These are phyloP conservation scores for Pseudogymnoascus sp. DNA, from an alignment of 2,329 filamentous ascomycete species.

Conservation along the genomic window DNA sequence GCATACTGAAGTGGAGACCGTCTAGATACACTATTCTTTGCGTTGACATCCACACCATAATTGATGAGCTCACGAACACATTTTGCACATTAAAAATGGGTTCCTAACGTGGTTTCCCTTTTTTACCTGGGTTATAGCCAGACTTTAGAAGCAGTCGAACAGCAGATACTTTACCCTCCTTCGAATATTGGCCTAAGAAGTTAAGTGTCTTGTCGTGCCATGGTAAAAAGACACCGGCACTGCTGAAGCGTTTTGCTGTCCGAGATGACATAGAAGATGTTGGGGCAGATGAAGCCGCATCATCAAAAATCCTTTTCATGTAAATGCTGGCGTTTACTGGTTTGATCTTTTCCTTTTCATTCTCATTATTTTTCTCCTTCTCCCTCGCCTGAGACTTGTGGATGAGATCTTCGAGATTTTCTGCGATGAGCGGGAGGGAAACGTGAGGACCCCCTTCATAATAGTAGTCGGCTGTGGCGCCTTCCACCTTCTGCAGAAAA, in stretches of 20 bases:
- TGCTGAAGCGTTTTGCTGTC: conserved; percentile 10
- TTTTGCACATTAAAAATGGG: conserved; percentile 12
- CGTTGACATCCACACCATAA: conserved; percentile 10
- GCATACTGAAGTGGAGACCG: conserved; percentile 12
- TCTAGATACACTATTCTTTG: neutral
- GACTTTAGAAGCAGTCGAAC: conserved; percentile 2
- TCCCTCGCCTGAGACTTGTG: neutral
- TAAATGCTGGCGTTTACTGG: conserved; percentile 11
- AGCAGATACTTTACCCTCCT: conserved; percentile 5
- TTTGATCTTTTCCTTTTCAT: neutral
- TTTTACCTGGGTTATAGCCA: conserved; percentile 11
- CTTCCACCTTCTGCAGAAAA: conserved; percentile 1
- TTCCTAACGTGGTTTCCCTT: conserved; percentile 4
- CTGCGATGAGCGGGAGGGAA: neutral
- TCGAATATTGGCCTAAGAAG: conserved; percentile 10
- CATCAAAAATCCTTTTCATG: conserved; percentile 11
- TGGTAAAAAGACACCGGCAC: conserved; percentile 10
- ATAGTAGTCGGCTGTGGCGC: neutral
- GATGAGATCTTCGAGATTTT: neutral
- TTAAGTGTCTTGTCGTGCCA: conserved; percentile 11
- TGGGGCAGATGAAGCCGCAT: conserved; percentile 12
- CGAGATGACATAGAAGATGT: conserved; percentile 12
- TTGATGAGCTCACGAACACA: conserved; percentile 11
- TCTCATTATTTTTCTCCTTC: too few relatives aligned
- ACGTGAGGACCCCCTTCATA: neutral